These are phyloP conservation scores for Solanum habrochaites DNA, from an alignment of 257 asterid species.

Conservation along the genomic window DNA sequence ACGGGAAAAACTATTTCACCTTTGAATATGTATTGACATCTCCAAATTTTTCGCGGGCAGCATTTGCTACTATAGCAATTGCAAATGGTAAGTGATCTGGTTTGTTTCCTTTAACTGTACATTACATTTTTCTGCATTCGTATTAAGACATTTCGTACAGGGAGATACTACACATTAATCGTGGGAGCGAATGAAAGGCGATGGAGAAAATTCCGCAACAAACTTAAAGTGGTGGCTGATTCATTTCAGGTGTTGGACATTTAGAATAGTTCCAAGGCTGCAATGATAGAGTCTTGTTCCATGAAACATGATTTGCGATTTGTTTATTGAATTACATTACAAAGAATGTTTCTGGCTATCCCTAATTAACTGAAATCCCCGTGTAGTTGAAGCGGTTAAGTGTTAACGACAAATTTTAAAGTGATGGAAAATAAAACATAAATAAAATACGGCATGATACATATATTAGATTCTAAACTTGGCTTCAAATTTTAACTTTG, in stretches of 20 bases:
- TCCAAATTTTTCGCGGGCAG: conserved; percentile 62
- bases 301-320: neutral
- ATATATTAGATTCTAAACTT: no score
- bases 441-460: no score
- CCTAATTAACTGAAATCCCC: neutral
- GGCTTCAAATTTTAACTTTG: no score
- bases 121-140: neutral
- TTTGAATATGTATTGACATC: conserved; percentile 66
- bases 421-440: neutral
- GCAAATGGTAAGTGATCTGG: conserved; percentile 47
- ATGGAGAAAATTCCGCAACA: conserved; percentile 58
- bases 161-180: conserved; percentile 67
- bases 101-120: neutral
- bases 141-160: conserved; percentile 15
- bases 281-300: neutral
- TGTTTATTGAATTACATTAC: neutral
- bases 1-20: conserved; percentile 70
- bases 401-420: neutral
- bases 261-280: conserved; percentile 1
- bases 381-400: neutral
- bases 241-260: conserved; percentile 66
- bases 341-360: neutral
- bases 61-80: conserved; percentile 80
- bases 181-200: conserved; percentile 85
- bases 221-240: conserved; percentile 83